A percentile compares a stretch with the other conserved stretches of the same genome.
phyloP scores from a whole-genome alignment of 768 basidiomycete genomes.

The Tulasnella sp. region DNA sequence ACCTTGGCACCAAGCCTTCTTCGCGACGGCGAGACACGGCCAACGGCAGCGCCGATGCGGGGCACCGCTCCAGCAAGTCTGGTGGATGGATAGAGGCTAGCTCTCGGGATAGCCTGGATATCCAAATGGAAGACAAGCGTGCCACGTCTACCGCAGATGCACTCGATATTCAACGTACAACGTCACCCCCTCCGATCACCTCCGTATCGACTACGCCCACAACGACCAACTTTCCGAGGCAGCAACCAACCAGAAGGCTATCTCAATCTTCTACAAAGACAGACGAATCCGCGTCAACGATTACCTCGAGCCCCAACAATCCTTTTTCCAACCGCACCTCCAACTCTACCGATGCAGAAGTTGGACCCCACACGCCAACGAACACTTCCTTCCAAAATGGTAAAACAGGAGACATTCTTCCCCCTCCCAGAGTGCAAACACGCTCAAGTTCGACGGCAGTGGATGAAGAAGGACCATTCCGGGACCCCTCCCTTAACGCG shows the following conservation, averaged over 20 bases:
- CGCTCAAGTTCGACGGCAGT: background rate
- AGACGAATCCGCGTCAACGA: background rate
- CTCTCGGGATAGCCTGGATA: constrained; percentile 7
- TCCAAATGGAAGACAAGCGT: background rate
- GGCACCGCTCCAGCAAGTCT: background rate
- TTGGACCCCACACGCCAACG: background rate
- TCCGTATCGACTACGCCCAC: constrained; percentile 2
- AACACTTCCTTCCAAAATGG: too few species aligned
- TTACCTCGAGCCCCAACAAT: background rate
- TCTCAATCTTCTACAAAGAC: constrained; percentile 1
- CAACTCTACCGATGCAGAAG: background rate
- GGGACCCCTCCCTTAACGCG: background rate
- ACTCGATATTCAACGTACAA: background rate
- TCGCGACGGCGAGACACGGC: background rate
- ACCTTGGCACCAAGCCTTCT: background rate
- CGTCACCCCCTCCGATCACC: constrained; percentile 1
- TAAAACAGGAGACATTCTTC: too few species aligned
- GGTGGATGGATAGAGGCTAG: constrained; percentile 6
- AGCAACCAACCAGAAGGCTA: background rate
- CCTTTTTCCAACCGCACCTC: background rate
- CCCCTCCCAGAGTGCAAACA: background rate
- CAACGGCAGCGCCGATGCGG: background rate
- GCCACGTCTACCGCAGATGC: too few species aligned
- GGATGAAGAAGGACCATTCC: background rate
- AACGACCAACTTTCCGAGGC: background rate